Base-by-base conservation (phyloP, 2,329 filamentous ascomycete genomes). In the Ceratocystis alfenasii region DNA sequence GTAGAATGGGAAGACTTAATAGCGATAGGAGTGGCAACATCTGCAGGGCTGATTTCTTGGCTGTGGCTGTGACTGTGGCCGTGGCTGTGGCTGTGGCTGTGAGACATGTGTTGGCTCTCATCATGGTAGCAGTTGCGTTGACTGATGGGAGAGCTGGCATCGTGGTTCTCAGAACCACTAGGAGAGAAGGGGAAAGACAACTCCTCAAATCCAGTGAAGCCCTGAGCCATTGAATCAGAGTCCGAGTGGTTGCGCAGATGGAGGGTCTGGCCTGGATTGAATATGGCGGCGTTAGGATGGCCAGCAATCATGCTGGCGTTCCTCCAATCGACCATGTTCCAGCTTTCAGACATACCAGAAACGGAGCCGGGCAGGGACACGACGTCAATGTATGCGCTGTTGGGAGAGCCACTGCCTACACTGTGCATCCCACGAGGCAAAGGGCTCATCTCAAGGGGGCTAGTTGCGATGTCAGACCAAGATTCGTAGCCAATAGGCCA, bases 251-350 rank as follows among this genome's bases (percentile, higher is more conserved):
- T 92, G 70, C 92, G 85, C 72, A 95, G 82, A 77, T 96, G 93
- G 63, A 97, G 79, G 0, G 91, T 95, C 77, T 96, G 89, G 69
- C 87, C 85, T 1, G 93, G 93, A 76, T 96, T 96, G 80, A 95
- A 95, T 72, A 96, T 92, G 70, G 89, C 86, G 50, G 79, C 75
- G 69, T 79, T 83, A 63, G 83, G 82, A 36, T 60, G 59, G 20
- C 8, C 28, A 50, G 65, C 60, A 36, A 65, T 67, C 55, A 67
- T 53, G 22, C 62, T 63, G n/a, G 67, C 30, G 46, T 53, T 55
- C 73, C 85, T 55, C 73, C 85, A 83, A 70, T 94, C 89, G 66
- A 96, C 86, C 70, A 88, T 83, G 63, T 84, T 85, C 92, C 92
- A 97, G 67, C 90, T 89, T 71, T 92, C 89, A 10, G 66, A 57